Evolutionary conservation across 2,329 filamentous ascomycete species (phyloP).

Genomic region (Neonectria punicea): DNA sequence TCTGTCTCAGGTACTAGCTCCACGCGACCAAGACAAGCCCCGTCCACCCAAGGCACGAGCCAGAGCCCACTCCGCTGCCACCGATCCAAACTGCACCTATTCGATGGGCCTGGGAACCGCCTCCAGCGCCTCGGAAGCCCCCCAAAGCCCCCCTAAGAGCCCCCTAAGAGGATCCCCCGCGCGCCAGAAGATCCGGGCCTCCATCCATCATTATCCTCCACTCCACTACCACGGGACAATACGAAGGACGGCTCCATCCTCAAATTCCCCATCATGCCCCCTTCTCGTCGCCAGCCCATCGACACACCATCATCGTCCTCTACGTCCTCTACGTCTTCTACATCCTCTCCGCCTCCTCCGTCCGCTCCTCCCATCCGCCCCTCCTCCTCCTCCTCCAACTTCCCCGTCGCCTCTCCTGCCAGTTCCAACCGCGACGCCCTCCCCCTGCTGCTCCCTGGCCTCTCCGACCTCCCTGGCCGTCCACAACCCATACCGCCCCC

Average conservation of each 20-base stretch:
- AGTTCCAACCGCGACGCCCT: conserved; percentile 8
- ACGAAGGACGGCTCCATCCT: conserved; percentile 15
- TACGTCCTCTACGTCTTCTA: conserved; percentile 22
- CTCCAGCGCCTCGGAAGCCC: conserved; percentile 1
- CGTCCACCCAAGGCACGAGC: conserved; percentile 9
- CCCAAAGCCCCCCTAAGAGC: conserved; percentile 1
- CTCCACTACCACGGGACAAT: conserved; percentile 6
- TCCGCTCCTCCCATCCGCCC: conserved; percentile 22
- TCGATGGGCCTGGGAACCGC: background rate
- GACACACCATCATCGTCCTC: conserved; percentile 6
- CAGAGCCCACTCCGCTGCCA: conserved; percentile 9
- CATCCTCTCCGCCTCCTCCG: conserved; percentile 22
- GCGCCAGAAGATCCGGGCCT: background rate
- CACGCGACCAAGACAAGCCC: conserved; percentile 11
- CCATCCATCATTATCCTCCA: background rate
- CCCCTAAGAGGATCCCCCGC: background rate
- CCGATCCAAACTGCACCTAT: conserved; percentile 3
- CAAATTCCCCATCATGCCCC: conserved; percentile 28
- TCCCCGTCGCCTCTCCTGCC: background rate
- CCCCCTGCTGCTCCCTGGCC: conserved; percentile 16
- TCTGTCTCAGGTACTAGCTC: conserved; percentile 20
- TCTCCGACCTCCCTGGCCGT: conserved; percentile 18
- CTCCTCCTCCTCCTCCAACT: conserved; percentile 25
- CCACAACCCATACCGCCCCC: conserved; percentile 12
- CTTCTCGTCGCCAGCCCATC: conserved; percentile 27